Evolutionary conservation across 2,329 filamentous ascomycete genomes (phyloP), one percentile per base, ranked within the genome.

Genomic region (Colletotrichum phormii): DNA sequence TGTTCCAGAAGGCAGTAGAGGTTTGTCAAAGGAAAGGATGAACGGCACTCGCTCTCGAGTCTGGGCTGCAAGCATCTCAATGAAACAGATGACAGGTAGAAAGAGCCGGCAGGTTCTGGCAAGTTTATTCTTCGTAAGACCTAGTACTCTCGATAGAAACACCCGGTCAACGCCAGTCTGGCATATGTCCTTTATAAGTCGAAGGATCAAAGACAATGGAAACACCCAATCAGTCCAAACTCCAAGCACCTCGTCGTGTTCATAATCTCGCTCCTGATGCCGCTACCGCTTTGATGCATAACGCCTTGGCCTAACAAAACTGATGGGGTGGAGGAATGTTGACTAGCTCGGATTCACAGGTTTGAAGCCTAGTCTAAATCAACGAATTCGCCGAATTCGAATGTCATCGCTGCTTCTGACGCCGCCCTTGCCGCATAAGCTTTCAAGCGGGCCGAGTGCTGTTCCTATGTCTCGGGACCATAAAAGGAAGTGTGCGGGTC

Each of bases 401-500:
- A 42, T 29, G n/a, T 29, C 64, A 11, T 8, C 29, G 37, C 54
- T 31, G 22, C 22, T n/a, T 33, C 13, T 33, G 37, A 22, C 22
- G 37, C 37, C 29, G 37, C 29, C 29, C 15, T 33, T 26, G 64
- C 18, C 11, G 31, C 18, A 13, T 12, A 26, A 64, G 51, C 29
- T 12, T 15, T 26, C 31, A 18, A 35, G 35, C 15, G 37, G 15
- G 62, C 12, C 24, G 24, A 18, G 31, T 58, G 53, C 24, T 55
- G 31, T 57, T 54, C 59, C 74, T 82, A 86, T 57, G 83, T 79
- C 68, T 86, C 84, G 22, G 35, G 54, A 37, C 79, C 81, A 67
- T 86, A 86, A 12, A 77, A 79, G 71, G 85, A 86, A 53, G 84
- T 84, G 60, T 15, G 37, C 8, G 53, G 12, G 22, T 42, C 71